Evolutionary conservation across 2,329 filamentous ascomycete species (phyloP), one percentile per base, ranked within the genome.

Genomic region (Bipolaris victoriae): DNA sequence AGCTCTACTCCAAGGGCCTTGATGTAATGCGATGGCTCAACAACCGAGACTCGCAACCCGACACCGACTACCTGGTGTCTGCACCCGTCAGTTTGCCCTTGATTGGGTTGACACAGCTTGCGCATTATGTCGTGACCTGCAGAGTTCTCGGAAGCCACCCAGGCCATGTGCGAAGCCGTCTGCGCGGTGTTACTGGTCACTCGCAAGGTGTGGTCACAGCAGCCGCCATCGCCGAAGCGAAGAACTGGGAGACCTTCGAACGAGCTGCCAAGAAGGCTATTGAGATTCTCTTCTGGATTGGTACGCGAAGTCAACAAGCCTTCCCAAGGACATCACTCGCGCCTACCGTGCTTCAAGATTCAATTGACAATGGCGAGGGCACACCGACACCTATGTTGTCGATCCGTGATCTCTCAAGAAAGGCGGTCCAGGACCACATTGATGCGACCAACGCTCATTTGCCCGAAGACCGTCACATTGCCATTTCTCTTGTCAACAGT

Each of bases 201-300:
- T 99, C 95, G 0, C 95, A 99, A 77, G 95, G 95, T 76, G 88
- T 99, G 16, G 90, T 99, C 60, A 92, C 96, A 61, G 95, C 95
- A 22, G 92, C 94, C 29, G 91, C 91, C 22, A 96, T 95, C 57
- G 90, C 96, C 1, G 91, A 94, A 5, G 91, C 93, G 3, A 90
- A 91, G 66, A 92, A 90, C 26, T 99, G 95, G 95, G 92, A 97
- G 62, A 91, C 91, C 0, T 99, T 95, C 76, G 87, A 90, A 64
- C 88, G 90, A 71, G 87, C 91, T 53, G 86, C 92, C 53, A 88
- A 84, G 69, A 88, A 91, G 66, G 90, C 94, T 2, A 82, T 99
- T 63, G 95, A 91, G 29, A 91, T 97, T 71, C 89, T 99, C 29
- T 99, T 99, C 84, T 99, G 95, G 95, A 97, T 99, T 66, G 95